phyloP scores from a whole-genome alignment of 2,329 filamentous ascomycete genomes.

The Incumbomyces delicatus region DNA sequence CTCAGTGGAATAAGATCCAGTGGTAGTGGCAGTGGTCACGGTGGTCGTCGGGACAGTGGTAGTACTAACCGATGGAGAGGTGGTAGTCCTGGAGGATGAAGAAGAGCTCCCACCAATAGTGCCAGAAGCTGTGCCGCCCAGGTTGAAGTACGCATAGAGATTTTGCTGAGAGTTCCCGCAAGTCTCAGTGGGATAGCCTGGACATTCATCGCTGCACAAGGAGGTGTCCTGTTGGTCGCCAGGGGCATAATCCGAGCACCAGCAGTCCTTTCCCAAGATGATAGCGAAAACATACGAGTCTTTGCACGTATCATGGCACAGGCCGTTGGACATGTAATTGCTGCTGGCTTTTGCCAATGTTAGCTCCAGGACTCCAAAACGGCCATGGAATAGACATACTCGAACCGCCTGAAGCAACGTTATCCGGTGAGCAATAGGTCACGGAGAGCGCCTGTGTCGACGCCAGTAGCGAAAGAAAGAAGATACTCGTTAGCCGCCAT shows the following conservation, averaged over 20 bases:
- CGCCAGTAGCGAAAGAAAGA: not conserved
- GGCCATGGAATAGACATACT: not conserved
- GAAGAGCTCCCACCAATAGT: conserved; percentile 14
- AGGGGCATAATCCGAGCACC: conserved; percentile 40
- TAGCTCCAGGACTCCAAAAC: not conserved
- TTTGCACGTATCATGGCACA: conserved; percentile 31
- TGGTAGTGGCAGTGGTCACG: conserved; percentile 8
- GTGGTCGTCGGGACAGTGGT: conserved; percentile 8
- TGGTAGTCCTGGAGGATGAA: conserved; percentile 10
- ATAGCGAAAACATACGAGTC: conserved; percentile 37
- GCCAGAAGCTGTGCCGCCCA: conserved; percentile 20
- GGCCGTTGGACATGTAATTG: conserved; percentile 31
- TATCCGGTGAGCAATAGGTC: conserved; percentile 3
- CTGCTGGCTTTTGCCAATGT: not conserved
- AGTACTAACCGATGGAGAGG: conserved; percentile 21
- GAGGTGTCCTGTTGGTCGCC: conserved; percentile 26
- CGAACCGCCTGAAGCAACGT: not conserved
- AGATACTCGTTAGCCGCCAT: not conserved
- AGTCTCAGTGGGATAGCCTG: conserved; percentile 37
- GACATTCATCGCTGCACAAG: conserved; percentile 33
- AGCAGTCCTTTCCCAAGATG: conserved; percentile 37
- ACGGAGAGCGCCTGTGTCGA: conserved; percentile 1
- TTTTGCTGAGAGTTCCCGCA: conserved; percentile 33
- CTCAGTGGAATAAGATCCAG: not conserved
- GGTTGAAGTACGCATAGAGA: conserved; percentile 35